Percentiles rank a stretch among this genome's conserved stretches.
These are phyloP conservation scores for Cyclotella sp. DNA, from an alignment of 108 stramenopile species.

Conservation along the genomic window DNA sequence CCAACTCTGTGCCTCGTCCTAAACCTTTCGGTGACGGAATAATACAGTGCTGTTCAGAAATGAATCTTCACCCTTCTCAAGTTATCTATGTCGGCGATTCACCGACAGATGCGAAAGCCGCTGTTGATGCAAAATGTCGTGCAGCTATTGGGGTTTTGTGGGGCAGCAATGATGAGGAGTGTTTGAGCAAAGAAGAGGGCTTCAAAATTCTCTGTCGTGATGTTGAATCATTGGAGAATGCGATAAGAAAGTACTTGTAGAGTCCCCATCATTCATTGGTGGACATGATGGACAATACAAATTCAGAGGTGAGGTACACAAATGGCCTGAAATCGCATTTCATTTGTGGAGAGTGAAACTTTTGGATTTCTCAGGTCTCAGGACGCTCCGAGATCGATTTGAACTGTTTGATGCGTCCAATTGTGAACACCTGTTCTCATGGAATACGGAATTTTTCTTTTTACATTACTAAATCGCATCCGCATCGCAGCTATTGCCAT, in stretches of 20 bases:
- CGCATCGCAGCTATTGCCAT: too few relatives aligned
- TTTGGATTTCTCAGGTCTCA: too few relatives aligned
- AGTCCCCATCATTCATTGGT: neutral
- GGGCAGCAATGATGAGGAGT: conserved; percentile 75
- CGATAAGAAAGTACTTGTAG: conserved; percentile 44
- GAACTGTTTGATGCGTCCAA: too few relatives aligned
- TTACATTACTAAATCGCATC: too few relatives aligned
- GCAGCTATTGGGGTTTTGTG: conserved; percentile 79
- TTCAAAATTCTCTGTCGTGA: conserved; percentile 59
- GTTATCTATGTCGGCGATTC: conserved; percentile 86
- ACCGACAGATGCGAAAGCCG: conserved; percentile 78
- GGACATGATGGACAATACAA: neutral
- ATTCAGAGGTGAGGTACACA: neutral
- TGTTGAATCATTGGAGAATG: conserved; percentile 60
- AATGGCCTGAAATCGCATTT: neutral
- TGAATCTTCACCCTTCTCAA: conserved; percentile 60
- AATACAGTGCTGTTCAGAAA: conserved; percentile 64
- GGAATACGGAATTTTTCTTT: too few relatives aligned
- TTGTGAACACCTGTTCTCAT: too few relatives aligned
- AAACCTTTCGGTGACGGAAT: conserved; percentile 84
- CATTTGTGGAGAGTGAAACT: neutral
- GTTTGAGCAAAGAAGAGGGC: conserved; percentile 59
- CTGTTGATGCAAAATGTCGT: conserved; percentile 67
- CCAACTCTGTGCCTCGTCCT: conserved; percentile 77
- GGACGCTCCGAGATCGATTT: too few relatives aligned